A percentile compares a stretch with the other conserved stretches of the same genome.
Evolutionary conservation across 1,284 basidiomycete species (phyloP).

Genomic region (Heterobasidion occidentale): DNA sequence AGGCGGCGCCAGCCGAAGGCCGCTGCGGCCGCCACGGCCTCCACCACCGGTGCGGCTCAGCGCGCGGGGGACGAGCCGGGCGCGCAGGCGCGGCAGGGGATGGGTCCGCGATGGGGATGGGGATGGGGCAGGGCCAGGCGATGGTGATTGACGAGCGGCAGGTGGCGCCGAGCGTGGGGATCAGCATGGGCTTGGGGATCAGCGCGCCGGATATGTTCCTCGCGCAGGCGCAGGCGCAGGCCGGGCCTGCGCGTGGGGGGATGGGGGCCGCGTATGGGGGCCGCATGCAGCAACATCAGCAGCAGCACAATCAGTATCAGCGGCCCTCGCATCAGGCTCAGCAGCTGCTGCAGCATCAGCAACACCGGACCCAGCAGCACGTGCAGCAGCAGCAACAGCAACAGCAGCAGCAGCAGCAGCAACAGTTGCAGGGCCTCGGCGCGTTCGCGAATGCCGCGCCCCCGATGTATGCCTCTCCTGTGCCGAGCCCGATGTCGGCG

Average conservation of each 20-base stretch:
- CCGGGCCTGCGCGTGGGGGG: too few species aligned
- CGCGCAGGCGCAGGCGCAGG: slow-evolving; percentile 9
- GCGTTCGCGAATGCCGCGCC: not conserved
- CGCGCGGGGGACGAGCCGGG: slow-evolving; percentile 4
- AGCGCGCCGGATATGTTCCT: slow-evolving; percentile 12
- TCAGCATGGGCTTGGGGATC: slow-evolving; percentile 8
- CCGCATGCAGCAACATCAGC: not conserved
- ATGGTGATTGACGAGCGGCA: slow-evolving; percentile 10
- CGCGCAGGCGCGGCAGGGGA: slow-evolving; percentile 1
- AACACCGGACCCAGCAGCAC: not conserved
- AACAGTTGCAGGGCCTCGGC: too few species aligned
- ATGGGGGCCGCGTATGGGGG: too few species aligned
- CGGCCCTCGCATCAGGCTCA: not conserved
- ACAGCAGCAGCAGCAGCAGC: not conserved
- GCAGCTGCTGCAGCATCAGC: not conserved
- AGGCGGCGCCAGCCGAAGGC: slow-evolving; percentile 25
- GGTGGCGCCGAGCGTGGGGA: slow-evolving; percentile 11
- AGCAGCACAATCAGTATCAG: too few species aligned
- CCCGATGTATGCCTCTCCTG: not conserved
- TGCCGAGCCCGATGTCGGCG: not conserved
- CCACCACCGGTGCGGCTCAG: slow-evolving; percentile 2
- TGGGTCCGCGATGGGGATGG: not conserved
- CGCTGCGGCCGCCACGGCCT: slow-evolving; percentile 1
- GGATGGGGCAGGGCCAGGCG: not conserved
- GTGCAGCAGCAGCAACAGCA: not conserved